Base-by-base conservation (phyloP, 768 basidiomycete species). In the Pleurotus giganteus region DNA sequence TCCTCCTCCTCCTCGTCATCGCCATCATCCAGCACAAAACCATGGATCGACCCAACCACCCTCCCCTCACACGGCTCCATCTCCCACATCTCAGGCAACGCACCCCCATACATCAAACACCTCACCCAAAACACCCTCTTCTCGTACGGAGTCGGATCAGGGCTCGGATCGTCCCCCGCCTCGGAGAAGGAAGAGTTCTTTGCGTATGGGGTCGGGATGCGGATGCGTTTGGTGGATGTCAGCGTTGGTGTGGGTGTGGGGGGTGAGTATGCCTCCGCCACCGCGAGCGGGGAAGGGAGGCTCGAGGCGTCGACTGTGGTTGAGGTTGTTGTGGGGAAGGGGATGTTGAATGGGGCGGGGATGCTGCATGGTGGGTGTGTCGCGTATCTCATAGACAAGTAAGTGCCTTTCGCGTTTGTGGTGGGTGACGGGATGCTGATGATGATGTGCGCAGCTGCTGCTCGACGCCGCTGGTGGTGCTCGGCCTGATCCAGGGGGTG, bases 321-420 rank as follows among this genome's bases (percentile, higher is more conserved):
- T 3, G 88, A 89, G 64, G 71, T 88, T 8, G 68, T 75, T 45
- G 83, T 88, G 43, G 75, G 77, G 49, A 84, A 84, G 72, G 76
- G 86, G 84, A 64, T 27, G 83, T 65, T 89, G 28, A 90, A 89
- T 60, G 87, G 87, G 11, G 85, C 85, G 23, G 84, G 84, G 1
- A 86, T 87, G 81, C 73, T 89, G 13, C 88, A 89, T 59, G 88
- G 88, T n/a, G 87, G 84, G 34, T 86, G 85, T 53, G 65, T 89
- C 29, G 83, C 86, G 42, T 88, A 88, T 68, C 71, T 89, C 53
- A 82, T 89, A 41, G 88, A 89, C 69, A 88, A 86, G 85, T 85
- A 57, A 47, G 78, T 68, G 31, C 15, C 23, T 26, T 43, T 7
- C 41, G 11, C 34, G 8, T 39, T 26, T 47, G 9, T n/a, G 27